Conservation (phyloP, 1,139 yeast species). For the Suhomyces bokatorum region DNA sequence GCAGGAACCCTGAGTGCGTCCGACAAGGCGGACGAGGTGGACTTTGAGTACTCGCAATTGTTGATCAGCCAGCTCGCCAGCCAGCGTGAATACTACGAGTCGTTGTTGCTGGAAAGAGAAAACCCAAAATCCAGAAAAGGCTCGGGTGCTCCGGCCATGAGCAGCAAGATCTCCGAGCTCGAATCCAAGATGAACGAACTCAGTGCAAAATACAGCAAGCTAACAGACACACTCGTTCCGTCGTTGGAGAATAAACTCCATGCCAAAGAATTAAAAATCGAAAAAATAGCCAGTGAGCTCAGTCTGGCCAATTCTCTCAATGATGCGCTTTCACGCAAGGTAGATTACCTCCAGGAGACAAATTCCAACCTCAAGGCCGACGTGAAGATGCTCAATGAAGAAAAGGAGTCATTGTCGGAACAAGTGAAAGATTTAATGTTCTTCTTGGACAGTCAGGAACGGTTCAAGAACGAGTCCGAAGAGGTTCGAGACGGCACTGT, state of each 20-base stretch:
- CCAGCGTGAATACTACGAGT: slow-evolving; percentile 85
- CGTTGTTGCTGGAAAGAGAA: slow-evolving; percentile 48
- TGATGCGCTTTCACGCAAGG: slow-evolving; percentile 56
- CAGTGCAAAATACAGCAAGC: slow-evolving; percentile 23
- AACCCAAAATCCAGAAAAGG: slow-evolving; percentile 25
- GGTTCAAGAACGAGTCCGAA: slow-evolving; percentile 66
- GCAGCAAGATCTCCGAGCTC: slow-evolving; percentile 31
- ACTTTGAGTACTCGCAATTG: slow-evolving; percentile 77
- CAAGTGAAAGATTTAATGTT: slow-evolving; percentile 84
- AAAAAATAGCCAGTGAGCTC: slow-evolving; percentile 30
- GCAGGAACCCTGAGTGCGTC: slow-evolving; percentile 19
- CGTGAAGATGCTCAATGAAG: slow-evolving; percentile 28
- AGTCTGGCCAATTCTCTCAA: slow-evolving; percentile 46
- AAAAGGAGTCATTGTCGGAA: slow-evolving; percentile 58
- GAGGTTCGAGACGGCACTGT: slow-evolving; percentile 74
- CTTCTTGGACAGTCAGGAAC: slow-evolving; percentile 70
- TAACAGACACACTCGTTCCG: slow-evolving; percentile 34
- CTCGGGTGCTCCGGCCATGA: slow-evolving; percentile 15
- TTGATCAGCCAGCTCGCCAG: slow-evolving; percentile 80
- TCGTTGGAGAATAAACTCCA: slow-evolving; percentile 32
- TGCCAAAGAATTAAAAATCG: slow-evolving; percentile 35
- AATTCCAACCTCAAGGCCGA: slow-evolving; percentile 30
- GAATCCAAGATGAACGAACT: slow-evolving; percentile 38
- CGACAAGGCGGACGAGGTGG: slow-evolving; percentile 53
- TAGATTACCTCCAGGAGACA: slow-evolving; percentile 48